phyloP scores from a whole-genome alignment of 169 alveolate species.

The Plasmodium vivax region DNA sequence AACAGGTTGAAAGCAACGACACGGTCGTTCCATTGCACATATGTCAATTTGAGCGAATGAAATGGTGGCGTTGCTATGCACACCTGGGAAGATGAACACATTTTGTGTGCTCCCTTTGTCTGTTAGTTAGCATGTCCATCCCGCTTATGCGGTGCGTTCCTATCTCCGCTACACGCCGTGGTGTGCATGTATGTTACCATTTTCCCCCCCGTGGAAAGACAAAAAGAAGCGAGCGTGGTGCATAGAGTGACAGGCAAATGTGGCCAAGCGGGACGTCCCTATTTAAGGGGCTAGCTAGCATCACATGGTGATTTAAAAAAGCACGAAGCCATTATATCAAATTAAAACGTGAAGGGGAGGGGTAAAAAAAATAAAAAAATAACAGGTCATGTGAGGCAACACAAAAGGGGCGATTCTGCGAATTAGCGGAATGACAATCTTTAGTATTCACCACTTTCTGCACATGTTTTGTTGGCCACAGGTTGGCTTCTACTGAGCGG shows the following conservation, averaged over 20 bases:
- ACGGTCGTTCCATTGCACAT: background rate
- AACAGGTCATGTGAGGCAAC: background rate
- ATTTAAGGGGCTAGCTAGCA: background rate
- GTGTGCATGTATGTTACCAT: background rate
- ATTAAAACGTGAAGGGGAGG: background rate
- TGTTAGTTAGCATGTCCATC: background rate
- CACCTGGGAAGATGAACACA: background rate
- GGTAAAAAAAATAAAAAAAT: background rate
- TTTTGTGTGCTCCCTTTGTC: background rate
- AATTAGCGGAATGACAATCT: background rate
- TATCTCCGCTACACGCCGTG: background rate
- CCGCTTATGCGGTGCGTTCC: background rate
- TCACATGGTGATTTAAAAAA: background rate
- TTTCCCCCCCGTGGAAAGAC: background rate
- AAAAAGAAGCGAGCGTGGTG: background rate
- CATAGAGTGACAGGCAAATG: background rate
- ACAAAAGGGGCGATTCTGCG: background rate
- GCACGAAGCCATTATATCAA: background rate
- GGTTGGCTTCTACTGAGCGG: background rate
- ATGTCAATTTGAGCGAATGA: background rate
- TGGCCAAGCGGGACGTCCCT: background rate
- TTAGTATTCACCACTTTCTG: background rate
- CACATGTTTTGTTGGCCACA: background rate
- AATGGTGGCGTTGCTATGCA: background rate
- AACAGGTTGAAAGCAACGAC: background rate